Evolutionary conservation across 2,329 filamentous ascomycete genomes (phyloP), one percentile per base, ranked within the genome.

Genomic region (Monosporascus sp.): DNA sequence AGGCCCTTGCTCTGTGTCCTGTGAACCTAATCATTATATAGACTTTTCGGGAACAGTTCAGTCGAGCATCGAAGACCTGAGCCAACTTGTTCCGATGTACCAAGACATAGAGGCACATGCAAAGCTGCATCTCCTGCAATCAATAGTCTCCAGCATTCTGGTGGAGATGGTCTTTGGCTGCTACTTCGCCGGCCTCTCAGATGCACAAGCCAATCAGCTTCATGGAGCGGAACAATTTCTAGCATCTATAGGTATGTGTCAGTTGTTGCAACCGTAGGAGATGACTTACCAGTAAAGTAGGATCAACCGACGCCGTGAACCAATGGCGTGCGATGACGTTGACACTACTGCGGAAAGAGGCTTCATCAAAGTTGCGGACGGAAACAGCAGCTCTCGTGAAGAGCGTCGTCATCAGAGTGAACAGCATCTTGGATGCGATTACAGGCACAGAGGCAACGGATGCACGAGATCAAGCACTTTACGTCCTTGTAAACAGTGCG

Each of bases 241-340:
- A 38, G 67, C 62, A 8, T 68, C 70, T 3, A 69, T 76, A 47
- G 71, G 77, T 79, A 63, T 55, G 65, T 62, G 45, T 47, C 44
- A 40, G 53, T 50, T 51, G 54, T 50, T 49, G 41, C 36, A 37
- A 59, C 57, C 24, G 19, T 20, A 34, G 45, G 34, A 26, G 55
- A 57, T 46, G 51, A 53, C 52, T 61, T 56, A 56, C 58, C 11
- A 54, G 41, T 44, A 8, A 53, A 68, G 64, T 67, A 71, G 74
- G 72, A 48, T 75, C 79, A 5, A 71, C 73, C 46, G 78, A 82
- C 56, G 73, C 78, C 31, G 76, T 85, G 56, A 87, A 86, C 64
- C 80, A 84, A 63, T 88, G 85, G 85, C 82, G 85, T 40, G 82
- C 84, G 6, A 74, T 77, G n/a, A 88, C 85, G 2, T 74, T 87